These are phyloP conservation scores for Glycyrrhiza uralensis DNA, from an alignment of 306 rosid genomes.

Conservation along the genomic window DNA sequence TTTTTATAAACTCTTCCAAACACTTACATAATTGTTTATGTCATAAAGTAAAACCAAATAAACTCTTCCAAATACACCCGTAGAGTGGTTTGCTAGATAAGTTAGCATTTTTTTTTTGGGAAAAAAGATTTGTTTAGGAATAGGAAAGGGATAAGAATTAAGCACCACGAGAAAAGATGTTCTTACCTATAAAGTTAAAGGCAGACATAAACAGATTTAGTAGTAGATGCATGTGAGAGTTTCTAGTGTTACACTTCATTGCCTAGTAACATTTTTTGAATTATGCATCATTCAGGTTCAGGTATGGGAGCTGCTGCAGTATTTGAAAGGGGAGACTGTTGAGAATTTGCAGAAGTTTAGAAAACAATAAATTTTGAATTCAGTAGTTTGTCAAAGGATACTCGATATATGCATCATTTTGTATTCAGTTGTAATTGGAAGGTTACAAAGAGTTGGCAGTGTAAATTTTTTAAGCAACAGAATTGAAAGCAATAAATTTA, in stretches of 20 bases:
- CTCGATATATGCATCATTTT: too few relatives aligned
- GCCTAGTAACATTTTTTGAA: conserved; percentile 1
- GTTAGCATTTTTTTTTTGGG: background rate
- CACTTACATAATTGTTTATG: too few relatives aligned
- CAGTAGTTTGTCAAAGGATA: too few relatives aligned
- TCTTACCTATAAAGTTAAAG: background rate
- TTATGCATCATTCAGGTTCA: conserved; percentile 50
- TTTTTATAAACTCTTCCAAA: too few relatives aligned
- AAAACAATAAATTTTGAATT: background rate
- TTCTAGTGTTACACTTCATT: background rate
- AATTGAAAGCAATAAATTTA: background rate
- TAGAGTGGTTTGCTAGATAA: background rate
- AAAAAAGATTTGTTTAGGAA: background rate
- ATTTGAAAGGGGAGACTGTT: conserved; percentile 72
- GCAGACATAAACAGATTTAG: background rate
- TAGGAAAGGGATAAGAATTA: background rate
- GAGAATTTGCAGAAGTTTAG: conserved; percentile 41
- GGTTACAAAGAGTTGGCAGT: background rate
- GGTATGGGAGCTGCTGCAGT: conserved; percentile 98
- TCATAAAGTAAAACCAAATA: too few relatives aligned
- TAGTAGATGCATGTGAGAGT: background rate
- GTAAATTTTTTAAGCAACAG: background rate
- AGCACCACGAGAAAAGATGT: background rate
- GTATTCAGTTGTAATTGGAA: background rate
- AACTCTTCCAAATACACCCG: too few relatives aligned